Conservation (phyloP, 2,329 filamentous ascomycete species). For the Fusarium clavum region DNA sequence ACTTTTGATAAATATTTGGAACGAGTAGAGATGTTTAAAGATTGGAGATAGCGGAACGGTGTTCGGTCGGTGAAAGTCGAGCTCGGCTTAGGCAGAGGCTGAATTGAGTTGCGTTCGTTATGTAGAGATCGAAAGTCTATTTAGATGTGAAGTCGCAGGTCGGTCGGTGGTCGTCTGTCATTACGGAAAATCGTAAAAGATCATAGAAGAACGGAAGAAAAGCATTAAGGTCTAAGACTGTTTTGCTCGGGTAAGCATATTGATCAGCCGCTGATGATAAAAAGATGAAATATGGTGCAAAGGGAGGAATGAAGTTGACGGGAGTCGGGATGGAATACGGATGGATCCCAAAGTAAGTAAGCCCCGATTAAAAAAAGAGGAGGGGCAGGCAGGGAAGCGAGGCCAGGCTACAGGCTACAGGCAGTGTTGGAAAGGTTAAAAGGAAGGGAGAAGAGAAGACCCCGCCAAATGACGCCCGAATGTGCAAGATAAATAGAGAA, state of each 20-base stretch:
- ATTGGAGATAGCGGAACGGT: constrained; percentile 15
- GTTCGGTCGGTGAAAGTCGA: constrained; percentile 22
- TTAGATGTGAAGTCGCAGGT: constrained; percentile 36
- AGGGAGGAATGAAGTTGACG: constrained; percentile 41
- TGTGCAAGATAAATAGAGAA: constrained; percentile 18
- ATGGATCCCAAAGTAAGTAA: constrained; percentile 38
- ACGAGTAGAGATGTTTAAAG: not conserved
- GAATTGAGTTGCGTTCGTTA: constrained; percentile 14
- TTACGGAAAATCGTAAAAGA: constrained; percentile 46
- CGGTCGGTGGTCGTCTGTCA: constrained; percentile 42
- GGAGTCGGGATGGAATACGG: constrained; percentile 37
- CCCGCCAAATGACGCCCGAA: constrained; percentile 24
- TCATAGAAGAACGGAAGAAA: constrained; percentile 43
- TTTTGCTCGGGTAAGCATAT: constrained; percentile 35
- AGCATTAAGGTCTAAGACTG: constrained; percentile 47
- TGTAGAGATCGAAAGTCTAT: constrained; percentile 37
- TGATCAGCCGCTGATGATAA: constrained; percentile 40
- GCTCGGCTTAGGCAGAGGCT: constrained; percentile 35
- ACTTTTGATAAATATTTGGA: constrained; percentile 5
- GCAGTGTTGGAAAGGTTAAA: not conserved
- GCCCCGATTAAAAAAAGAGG: constrained; percentile 43
- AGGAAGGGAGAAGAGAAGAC: constrained; percentile 27
- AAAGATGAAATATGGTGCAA: constrained; percentile 33
- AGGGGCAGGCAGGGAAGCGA: constrained; percentile 38
- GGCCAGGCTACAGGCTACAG: constrained; percentile 7